Evolutionary conservation across 2,329 filamentous ascomycete species (phyloP), one percentile per base, ranked within the genome.

Genomic region (Aspergillus sp.): DNA sequence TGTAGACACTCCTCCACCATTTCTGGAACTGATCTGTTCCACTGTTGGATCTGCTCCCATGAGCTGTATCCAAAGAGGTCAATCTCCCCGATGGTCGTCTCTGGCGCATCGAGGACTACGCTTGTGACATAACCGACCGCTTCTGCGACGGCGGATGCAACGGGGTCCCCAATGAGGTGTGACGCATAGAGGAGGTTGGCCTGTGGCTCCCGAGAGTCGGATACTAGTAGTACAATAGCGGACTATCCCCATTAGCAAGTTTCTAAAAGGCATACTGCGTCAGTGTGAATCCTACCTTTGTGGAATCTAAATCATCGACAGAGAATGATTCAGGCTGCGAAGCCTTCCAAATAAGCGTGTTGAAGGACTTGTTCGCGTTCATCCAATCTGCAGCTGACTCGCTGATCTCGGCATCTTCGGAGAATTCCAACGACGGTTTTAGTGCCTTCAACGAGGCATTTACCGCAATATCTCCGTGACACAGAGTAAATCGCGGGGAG

Each of bases 341-440:
- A 9, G 35, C 33, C 26, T 48, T 55, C 53, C 53, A 55, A 17
- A 55, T 24, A 7, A 55, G 22, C 4, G 53, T 50, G 20, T 55
- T 55, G 47, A 55, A 47, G 8, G 53, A 52, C 19, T 5, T 36
- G 22, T 49, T 52, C 22, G 50, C 40, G n/a, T 48, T 30, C 17
- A 52, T 50, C 53, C 53, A 55, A 17, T 48, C 44, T 19, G 16
- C 9, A 16, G 49, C 16, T 30, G 38, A 50, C 44, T 19, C n/a
- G 16, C 16, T 30, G 24, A 17, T 36, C 14, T 35, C 14, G 19
- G 16, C 22, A 1, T 41, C 49, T 16, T 47, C 42, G 13, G 24
- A 20, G 22, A 45, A 13, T 24, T 38, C 30, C 3, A 17, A 47
- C 14, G 52, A 49, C 11, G 45, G 24, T 14, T 45, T 20, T 16